Evolutionary conservation across 768 basidiomycete genomes (phyloP).

Genomic region (Rhodotorula taiwanensis): DNA sequence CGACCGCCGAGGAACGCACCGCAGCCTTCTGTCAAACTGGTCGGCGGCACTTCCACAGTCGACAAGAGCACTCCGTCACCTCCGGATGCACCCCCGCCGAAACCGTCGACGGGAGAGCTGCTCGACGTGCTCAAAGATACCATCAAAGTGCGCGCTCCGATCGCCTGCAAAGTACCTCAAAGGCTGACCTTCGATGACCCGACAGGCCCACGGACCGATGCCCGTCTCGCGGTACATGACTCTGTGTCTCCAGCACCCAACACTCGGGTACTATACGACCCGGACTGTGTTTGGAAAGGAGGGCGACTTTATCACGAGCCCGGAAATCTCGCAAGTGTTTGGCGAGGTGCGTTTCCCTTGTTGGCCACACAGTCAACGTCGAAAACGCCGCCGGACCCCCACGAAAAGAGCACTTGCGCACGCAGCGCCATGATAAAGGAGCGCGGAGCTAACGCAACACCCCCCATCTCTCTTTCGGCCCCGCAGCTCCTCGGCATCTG

Average conservation of each 20-base stretch:
- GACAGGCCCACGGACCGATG: slow-evolving; percentile 78
- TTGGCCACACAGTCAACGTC: too few relatives aligned
- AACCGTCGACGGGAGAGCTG: slow-evolving; percentile 17
- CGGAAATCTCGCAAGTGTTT: slow-evolving; percentile 92
- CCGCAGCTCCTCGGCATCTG: slow-evolving; percentile 79
- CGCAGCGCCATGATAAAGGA: neutral
- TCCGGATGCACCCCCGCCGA: neutral
- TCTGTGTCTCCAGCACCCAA: slow-evolving; percentile 80
- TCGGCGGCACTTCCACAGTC: neutral
- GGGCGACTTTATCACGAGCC: slow-evolving; percentile 94
- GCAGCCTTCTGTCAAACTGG: neutral
- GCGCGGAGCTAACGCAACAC: neutral
- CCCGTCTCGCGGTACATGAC: slow-evolving; percentile 86
- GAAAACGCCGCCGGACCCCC: slow-evolving; percentile 31
- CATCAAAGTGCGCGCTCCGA: slow-evolving; percentile 55
- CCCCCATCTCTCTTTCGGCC: too few relatives aligned
- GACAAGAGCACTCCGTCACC: neutral
- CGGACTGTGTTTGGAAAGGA: slow-evolving; percentile 63
- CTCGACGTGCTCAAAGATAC: slow-evolving; percentile 54
- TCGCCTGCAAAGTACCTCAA: too few relatives aligned
- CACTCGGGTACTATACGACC: slow-evolving; percentile 80
- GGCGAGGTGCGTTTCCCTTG: slow-evolving; percentile 94
- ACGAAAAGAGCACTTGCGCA: neutral
- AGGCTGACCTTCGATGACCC: too few relatives aligned
- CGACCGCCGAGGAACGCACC: neutral